Conservation (phyloP, 768 basidiomycete species). For the Trametes villosa region DNA sequence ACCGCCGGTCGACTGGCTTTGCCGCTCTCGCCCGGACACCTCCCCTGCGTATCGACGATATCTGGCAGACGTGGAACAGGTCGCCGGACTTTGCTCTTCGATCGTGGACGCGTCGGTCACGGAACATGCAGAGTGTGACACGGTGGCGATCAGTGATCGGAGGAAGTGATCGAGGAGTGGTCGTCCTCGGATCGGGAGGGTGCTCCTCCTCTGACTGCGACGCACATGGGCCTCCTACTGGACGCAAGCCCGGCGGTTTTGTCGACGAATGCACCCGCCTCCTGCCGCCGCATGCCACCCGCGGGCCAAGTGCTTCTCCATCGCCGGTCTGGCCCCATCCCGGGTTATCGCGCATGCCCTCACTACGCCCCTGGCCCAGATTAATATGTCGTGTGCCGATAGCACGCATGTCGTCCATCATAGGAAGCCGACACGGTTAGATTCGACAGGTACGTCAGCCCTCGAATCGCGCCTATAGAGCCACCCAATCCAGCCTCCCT, state of each 20-base stretch:
- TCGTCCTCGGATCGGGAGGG: conserved; percentile 1
- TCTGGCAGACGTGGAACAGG: no score
- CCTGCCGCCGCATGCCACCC: neutral
- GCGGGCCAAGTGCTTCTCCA: neutral
- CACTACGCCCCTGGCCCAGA: neutral
- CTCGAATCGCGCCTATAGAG: neutral
- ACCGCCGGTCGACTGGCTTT: no score
- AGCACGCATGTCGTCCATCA: neutral
- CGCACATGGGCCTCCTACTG: neutral
- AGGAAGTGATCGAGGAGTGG: neutral
- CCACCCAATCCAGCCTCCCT: neutral
- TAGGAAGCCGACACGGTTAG: neutral
- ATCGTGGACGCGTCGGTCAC: neutral
- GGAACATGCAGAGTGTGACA: neutral
- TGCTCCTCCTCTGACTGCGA: no score
- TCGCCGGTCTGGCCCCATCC: conserved; percentile 8
- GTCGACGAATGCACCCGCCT: neutral
- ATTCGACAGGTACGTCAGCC: neutral
- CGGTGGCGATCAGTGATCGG: neutral
- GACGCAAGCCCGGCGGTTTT: neutral
- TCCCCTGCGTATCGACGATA: no score
- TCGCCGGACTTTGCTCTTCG: no score
- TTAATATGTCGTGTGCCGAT: neutral
- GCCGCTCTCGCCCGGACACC: no score
- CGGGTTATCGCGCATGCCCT: neutral